Evolutionary conservation across 257 asterid species (phyloP), one percentile per base, ranked within the genome.

Genomic region (Cordia subcordata): DNA sequence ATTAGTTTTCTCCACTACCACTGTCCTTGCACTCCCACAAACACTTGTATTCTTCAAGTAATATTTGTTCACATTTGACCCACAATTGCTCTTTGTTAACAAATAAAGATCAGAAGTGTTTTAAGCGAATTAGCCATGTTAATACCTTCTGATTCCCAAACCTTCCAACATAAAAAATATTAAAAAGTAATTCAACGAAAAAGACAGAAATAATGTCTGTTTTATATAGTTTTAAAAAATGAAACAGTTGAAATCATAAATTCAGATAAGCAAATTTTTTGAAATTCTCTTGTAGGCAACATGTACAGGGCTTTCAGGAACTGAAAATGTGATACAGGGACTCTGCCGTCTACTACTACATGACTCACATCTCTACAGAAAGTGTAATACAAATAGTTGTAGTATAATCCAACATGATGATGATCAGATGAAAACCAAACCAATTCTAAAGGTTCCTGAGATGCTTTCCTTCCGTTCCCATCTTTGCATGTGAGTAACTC

Each of bases 401-500:
- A 27, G 35, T 6, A 59, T 23, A 44, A 21, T 33, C 63, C 75
- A 53, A 37, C 52, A 61, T 23, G 49, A 55, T 23, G 49, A 55
- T 42, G 60, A 21, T 61, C 68, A 22, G 45, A 65, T 58, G 57
- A 21, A 22, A 65, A 11, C 57, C 35, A 27, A 27, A 51, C 55
- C 44, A 57, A 13, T 37, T 62, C 61, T 64, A 49, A 35, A 22
- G 55, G 44, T 10, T 20, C 32, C 38, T 55, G 13, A 23, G 21
- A 20, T 33, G 50, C 71, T 55, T 19, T 16, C 40, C 67, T 35
- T 51, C 35, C 52, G 14, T 42, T 47, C 44, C 47, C 32, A 1
- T 37, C 53, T 61, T 58, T 53, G 46, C 52, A 73, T 27, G 46
- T 17, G 51, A 58, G 50, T 23, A 70, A 40, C 27, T 91, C 83